Base-by-base conservation (phyloP, 495 filamentous ascomycete genomes). In the Xylaria acuta region DNA sequence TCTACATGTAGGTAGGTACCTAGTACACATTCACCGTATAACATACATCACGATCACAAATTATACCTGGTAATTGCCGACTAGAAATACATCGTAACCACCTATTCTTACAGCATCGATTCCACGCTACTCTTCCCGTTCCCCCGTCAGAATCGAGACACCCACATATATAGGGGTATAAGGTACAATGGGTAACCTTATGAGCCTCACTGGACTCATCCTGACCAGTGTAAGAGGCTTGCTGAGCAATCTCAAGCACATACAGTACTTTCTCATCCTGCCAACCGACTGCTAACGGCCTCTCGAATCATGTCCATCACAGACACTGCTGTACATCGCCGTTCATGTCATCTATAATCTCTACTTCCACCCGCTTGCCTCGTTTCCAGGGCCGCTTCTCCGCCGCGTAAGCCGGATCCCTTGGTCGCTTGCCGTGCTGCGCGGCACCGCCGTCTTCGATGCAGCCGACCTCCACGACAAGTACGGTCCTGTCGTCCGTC, bases 401-500 rank as follows among this genome's bases (percentile, higher is more conserved):
- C 76, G 79, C 41, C 79, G 84, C 54, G 78, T 79, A 12, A 81
- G 77, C n/a, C 78, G 81, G 9, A 64, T 84, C 34, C 79, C 79
- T 16, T 75, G 72, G 63, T 70, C 71, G 59, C 76, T 77, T 51
- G 63, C 64, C 20, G 36, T 73, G 12, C 30, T 81, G 18, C 58
- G 72, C 0, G 84, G 85, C 56, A 78, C 71, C 16, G 70, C 82
- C 3, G 74, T 82, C 20, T 80, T 81, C 59, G 79, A 84, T 30
- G 79, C 85, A 63, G 80, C 83, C 59, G 63, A 69, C 6, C 74
- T 88, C 9, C 88, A 89, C 73, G 67, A 80, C 16, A 70, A 72
- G 16, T 90, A 89, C 68, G 87, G 87, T 7, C 73, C 82, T 41
- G 81, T 88, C 5, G 86, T 89, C n/a, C 84, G 88, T 20, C 77